Conservation (phyloP, 805 yeast species). For the Blastobotrys peoriensis region DNA sequence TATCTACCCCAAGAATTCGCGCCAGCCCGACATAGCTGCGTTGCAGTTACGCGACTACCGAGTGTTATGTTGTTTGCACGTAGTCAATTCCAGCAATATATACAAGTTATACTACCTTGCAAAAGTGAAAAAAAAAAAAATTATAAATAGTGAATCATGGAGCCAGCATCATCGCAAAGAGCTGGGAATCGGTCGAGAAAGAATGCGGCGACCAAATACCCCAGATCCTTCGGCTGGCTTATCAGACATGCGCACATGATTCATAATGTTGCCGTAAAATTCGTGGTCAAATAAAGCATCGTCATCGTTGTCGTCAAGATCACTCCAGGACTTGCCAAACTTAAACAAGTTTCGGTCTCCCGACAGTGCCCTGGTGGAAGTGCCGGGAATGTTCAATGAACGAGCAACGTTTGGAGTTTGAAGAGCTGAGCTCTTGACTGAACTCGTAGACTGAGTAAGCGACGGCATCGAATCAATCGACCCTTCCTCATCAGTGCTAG, state of each 20-base stretch:
- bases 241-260: background rate
- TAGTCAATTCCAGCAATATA: too few species aligned
- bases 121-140: too few species aligned
- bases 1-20: too few species aligned
- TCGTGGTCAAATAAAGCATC: constrained; percentile 6
- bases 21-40: too few species aligned
- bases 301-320: constrained; percentile 22
- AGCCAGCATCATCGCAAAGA: background rate
- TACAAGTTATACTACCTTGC: too few species aligned
- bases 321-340: constrained; percentile 28
- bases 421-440: constrained; percentile 3
- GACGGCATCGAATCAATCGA: constrained; percentile 23
- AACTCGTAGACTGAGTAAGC: constrained; percentile 15
- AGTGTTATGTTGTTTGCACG: too few species aligned
- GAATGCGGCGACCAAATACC: background rate
- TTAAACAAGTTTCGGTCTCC: constrained; percentile 20
- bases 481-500: constrained; percentile 3
- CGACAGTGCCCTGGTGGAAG: constrained; percentile 8
- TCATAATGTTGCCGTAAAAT: background rate
- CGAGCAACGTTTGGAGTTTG: constrained; percentile 7
- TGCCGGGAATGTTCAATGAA: constrained; percentile 5
- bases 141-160: too few species aligned
- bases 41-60: too few species aligned
- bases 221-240: background rate
- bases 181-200: background rate